Conservation (phyloP, 2,329 filamentous ascomycete genomes). For the Penicillium sp. region DNA sequence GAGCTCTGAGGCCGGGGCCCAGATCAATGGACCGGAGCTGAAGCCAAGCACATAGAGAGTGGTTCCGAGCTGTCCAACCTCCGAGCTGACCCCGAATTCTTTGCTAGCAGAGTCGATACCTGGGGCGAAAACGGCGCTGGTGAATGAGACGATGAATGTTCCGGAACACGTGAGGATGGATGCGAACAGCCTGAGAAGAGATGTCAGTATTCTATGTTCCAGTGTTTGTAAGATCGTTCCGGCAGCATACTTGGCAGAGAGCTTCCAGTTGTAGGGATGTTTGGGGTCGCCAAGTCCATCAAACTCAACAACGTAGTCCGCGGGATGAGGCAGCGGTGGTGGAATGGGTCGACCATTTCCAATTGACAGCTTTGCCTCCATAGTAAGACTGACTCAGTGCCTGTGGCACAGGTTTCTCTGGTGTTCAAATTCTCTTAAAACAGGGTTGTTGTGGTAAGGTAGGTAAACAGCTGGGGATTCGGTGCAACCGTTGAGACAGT, state of each 20-base stretch:
- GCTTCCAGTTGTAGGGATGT: slow-evolving; percentile 53
- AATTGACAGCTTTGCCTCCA: slow-evolving; percentile 13
- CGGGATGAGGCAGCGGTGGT: slow-evolving; percentile 46
- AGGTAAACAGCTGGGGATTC: not conserved
- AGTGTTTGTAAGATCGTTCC: not conserved
- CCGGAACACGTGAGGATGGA: slow-evolving; percentile 39
- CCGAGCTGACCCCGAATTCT: slow-evolving; percentile 43
- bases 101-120: slow-evolving; percentile 57
- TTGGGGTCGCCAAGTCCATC: slow-evolving; percentile 51
- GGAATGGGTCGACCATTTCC: slow-evolving; percentile 49
- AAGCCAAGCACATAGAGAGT: slow-evolving; percentile 52
- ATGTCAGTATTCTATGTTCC: not conserved
- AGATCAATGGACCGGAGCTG: slow-evolving; percentile 59
- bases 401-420: not conserved
- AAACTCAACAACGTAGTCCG: slow-evolving; percentile 57
- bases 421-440: not conserved
- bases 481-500: not conserved
- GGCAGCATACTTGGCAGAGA: slow-evolving; percentile 43
- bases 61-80: slow-evolving; percentile 46
- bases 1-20: slow-evolving; percentile 61
- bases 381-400: not conserved
- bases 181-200: slow-evolving; percentile 20
- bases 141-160: slow-evolving; percentile 52
- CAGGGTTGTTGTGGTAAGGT: not conserved
- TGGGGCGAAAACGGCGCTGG: slow-evolving; percentile 64